Evolutionary conservation across 768 basidiomycete genomes (phyloP).

Genomic region (Boletus rex-veris): DNA sequence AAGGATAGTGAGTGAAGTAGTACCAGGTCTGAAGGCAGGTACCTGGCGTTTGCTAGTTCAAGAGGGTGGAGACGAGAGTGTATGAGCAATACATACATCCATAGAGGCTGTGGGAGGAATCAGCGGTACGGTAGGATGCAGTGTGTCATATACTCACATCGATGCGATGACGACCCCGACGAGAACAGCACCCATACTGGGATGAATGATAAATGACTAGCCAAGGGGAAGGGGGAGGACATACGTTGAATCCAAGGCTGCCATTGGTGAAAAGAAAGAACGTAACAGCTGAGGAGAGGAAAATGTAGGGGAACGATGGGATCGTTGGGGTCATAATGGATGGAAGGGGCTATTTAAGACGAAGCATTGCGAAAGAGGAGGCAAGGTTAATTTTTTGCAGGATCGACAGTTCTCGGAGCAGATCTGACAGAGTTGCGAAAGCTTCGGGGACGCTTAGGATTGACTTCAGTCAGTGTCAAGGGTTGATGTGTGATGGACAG

Average conservation of each 20-base stretch:
- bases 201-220: not conserved
- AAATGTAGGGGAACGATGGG: not conserved
- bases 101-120: constrained; percentile 38
- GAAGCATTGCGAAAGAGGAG: not conserved
- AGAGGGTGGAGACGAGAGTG: not conserved
- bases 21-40: constrained; percentile 54
- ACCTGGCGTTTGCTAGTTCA: constrained; percentile 34
- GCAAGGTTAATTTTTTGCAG: not conserved
- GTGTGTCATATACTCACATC: constrained; percentile 34
- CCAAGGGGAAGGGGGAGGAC: not conserved
- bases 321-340: not conserved
- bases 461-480: not conserved
- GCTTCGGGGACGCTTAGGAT: not conserved
- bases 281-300: not conserved
- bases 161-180: constrained; percentile 49
- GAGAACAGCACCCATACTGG: constrained; percentile 48
- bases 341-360: constrained; percentile 1
- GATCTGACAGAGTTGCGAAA: not conserved
- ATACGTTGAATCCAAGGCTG: constrained; percentile 33
- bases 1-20: constrained; percentile 49
- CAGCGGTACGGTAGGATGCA: not conserved
- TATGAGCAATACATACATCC: constrained; percentile 39
- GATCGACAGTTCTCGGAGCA: not conserved
- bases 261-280: constrained; percentile 4
- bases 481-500: not conserved